Conservation (phyloP, 2,329 filamentous ascomycete species). For the Aspergillus pseudotamarii region DNA sequence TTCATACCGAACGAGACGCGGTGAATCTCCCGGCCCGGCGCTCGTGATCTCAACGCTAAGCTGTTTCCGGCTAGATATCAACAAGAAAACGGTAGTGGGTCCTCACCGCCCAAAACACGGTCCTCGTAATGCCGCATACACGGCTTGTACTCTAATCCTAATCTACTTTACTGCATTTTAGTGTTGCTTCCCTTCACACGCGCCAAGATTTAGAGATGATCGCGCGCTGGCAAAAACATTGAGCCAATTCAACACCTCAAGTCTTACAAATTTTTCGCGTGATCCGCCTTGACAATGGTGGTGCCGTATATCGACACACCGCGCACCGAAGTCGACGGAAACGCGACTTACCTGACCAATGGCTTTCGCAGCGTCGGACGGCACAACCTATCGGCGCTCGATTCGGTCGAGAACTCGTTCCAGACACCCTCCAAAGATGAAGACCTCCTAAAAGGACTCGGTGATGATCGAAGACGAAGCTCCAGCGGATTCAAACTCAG, state of each 20-base stretch:
- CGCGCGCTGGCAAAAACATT: slow-evolving; percentile 23
- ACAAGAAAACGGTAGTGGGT: slow-evolving; percentile 33
- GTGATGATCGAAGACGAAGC: slow-evolving; percentile 60
- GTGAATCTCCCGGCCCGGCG: slow-evolving; percentile 29
- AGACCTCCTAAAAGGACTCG: slow-evolving; percentile 75
- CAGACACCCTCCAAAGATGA: slow-evolving; percentile 75
- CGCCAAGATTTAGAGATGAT: slow-evolving; percentile 28
- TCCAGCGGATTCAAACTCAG: slow-evolving; percentile 61
- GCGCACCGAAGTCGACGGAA: slow-evolving; percentile 74
- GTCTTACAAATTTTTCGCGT: slow-evolving; percentile 13
- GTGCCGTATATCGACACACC: slow-evolving; percentile 79
- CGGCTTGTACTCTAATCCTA: neutral
- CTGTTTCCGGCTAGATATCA: slow-evolving; percentile 44
- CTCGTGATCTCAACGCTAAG: slow-evolving; percentile 29
- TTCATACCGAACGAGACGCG: slow-evolving; percentile 35
- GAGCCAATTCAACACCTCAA: slow-evolving; percentile 1
- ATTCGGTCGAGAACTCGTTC: slow-evolving; percentile 87
- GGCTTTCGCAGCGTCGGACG: slow-evolving; percentile 58
- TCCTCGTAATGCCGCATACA: slow-evolving; percentile 20
- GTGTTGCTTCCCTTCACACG: slow-evolving; percentile 4
- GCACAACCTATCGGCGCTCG: slow-evolving; percentile 57
- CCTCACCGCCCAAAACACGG: slow-evolving; percentile 40
- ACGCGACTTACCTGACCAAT: slow-evolving; percentile 77
- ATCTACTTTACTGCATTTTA: neutral
- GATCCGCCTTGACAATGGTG: slow-evolving; percentile 56